A percentile compares a stretch with the other conserved stretches of the same genome.
Conservation (phyloP, 345 rosid species). For the Psidium guajava region DNA sequence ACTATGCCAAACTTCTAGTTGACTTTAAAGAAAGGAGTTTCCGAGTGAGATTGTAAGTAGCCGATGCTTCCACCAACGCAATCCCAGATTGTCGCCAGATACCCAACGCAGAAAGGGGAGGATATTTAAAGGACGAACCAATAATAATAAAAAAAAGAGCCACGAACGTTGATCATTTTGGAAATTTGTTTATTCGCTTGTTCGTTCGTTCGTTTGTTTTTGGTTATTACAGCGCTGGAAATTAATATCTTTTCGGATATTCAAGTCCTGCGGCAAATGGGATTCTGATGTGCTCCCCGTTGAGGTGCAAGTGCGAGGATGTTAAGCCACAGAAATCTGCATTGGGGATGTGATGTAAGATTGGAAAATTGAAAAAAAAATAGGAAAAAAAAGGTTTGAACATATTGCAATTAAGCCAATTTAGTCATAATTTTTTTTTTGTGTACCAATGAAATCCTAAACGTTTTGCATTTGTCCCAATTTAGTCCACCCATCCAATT, state of each 20-base stretch:
- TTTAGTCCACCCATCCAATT: no score
- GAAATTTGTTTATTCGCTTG: background rate
- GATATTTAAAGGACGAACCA: background rate
- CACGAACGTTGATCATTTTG: background rate
- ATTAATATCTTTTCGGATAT: background rate
- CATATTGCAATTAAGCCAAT: no score
- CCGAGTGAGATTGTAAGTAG: background rate
- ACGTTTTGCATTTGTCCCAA: no score
- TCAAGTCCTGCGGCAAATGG: background rate
- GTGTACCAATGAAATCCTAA: no score
- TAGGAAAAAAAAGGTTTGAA: no score
- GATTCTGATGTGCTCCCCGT: background rate
- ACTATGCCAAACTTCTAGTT: background rate
- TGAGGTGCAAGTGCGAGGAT: background rate
- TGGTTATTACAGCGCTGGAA: background rate
- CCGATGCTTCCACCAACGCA: background rate
- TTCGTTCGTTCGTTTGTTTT: background rate
- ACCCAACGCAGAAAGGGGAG: background rate
- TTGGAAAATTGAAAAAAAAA: no score
- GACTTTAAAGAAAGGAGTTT: background rate
- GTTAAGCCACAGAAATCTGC: background rate
- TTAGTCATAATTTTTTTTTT: no score
- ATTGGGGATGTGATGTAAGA: background rate
- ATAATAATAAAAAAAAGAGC: background rate
- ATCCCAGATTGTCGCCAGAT: background rate